Percentiles rank a stretch among this genome's conserved stretches.
Conservation (phyloP, 2,329 filamentous ascomycete genomes). For the Paraphaeosphaeria sporulosa region DNA sequence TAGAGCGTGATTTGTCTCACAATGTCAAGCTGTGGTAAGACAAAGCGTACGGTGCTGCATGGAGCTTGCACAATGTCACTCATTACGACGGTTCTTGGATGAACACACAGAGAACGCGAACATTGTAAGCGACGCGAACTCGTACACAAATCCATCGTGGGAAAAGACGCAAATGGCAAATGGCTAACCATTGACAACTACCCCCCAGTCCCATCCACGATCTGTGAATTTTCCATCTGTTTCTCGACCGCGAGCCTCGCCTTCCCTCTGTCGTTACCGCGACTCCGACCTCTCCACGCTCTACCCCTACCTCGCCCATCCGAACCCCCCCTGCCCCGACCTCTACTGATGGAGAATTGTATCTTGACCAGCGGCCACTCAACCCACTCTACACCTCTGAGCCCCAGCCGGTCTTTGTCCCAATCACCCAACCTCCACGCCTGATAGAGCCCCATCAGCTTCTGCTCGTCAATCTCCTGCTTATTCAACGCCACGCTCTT, state of each 20-base stretch:
- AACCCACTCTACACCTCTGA: constrained; percentile 69
- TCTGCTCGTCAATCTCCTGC: constrained; percentile 47
- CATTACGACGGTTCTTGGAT: not conserved
- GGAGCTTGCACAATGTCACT: not conserved
- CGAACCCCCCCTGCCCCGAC: constrained; percentile 23
- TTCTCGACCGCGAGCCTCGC: constrained; percentile 20
- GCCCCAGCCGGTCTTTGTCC: constrained; percentile 63
- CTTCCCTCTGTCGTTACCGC: constrained; percentile 18
- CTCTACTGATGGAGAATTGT: constrained; percentile 47
- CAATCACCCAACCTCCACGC: constrained; percentile 69
- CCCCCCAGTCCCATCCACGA: not conserved
- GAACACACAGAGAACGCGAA: not conserved
- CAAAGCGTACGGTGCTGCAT: not conserved
- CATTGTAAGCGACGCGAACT: not conserved
- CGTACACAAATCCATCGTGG: not conserved
- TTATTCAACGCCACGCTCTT: constrained; percentile 26
- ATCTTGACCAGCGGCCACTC: constrained; percentile 62
- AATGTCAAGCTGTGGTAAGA: not conserved
- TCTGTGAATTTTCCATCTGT: constrained; percentile 10
- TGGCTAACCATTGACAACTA: not conserved
- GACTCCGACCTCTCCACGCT: constrained; percentile 21
- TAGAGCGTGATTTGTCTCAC: not conserved
- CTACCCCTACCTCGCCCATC: constrained; percentile 25
- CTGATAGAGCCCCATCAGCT: constrained; percentile 70
- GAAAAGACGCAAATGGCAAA: not conserved